These are phyloP conservation scores for Venturia pyrina DNA, from an alignment of 2,329 filamentous ascomycete genomes.

Conservation along the genomic window DNA sequence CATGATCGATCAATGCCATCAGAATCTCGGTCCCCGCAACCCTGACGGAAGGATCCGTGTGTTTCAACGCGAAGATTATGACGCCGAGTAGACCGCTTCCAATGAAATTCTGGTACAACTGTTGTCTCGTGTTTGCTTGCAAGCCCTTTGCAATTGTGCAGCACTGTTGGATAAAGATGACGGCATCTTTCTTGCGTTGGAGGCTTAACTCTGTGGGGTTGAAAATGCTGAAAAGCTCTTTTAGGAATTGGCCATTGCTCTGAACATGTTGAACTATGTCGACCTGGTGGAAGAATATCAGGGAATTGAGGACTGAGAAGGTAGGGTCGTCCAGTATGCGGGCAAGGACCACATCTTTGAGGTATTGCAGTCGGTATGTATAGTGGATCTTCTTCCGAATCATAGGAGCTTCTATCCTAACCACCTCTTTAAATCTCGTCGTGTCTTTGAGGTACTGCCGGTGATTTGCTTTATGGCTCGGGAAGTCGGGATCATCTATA, in stretches of 20 bases:
- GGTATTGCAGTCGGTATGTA: conserved; percentile 89
- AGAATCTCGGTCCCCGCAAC: conserved; percentile 91
- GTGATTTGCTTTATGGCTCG: conserved; percentile 94
- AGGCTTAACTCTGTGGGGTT: conserved; percentile 51
- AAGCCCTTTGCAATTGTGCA: conserved; percentile 90
- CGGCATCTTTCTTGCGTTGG: conserved; percentile 80
- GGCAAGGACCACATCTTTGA: conserved; percentile 96
- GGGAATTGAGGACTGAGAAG: conserved; percentile 91
- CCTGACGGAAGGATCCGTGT: conserved; percentile 72
- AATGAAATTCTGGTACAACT: conserved; percentile 84
- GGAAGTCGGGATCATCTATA: conserved; percentile 85
- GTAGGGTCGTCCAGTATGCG: conserved; percentile 95
- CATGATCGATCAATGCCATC: conserved; percentile 90
- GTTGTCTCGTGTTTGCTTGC: conserved; percentile 69
- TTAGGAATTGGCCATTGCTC: conserved; percentile 64
- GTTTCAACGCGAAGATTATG: conserved; percentile 83
- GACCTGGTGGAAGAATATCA: conserved; percentile 99
- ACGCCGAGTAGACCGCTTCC: conserved; percentile 77
- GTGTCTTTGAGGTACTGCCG: conserved; percentile 83
- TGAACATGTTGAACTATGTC: conserved; percentile 96
- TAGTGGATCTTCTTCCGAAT: conserved; percentile 89
- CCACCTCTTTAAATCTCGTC: conserved; percentile 91
- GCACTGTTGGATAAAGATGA: conserved; percentile 94
- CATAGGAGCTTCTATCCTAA: conserved; percentile 72
- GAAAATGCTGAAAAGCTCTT: conserved; percentile 83